Percentiles rank a stretch among this genome's conserved stretches.
Evolutionary conservation across 768 basidiomycete species (phyloP).

Genomic region (Leccinellum rugosiceps): DNA sequence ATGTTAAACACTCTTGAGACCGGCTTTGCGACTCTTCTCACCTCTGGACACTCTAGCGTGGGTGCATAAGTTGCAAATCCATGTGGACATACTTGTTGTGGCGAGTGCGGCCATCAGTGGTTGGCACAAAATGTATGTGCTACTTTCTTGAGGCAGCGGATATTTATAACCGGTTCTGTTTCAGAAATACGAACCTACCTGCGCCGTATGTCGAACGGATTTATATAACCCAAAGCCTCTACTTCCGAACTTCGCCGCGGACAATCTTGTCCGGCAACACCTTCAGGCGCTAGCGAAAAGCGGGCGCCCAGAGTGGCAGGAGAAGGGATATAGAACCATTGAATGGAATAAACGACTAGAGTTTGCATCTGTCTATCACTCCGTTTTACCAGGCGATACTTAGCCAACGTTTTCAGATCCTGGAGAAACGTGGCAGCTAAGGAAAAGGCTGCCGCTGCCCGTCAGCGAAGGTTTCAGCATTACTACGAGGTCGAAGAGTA

Average conservation of each 20-base stretch:
- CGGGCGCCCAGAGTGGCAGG: slow-evolving; percentile 52
- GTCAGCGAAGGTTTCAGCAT: slow-evolving; percentile 9
- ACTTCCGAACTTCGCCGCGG: slow-evolving; percentile 62
- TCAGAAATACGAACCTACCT: slow-evolving; percentile 44
- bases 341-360: slow-evolving; percentile 56
- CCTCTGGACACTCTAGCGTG: slow-evolving; percentile 39
- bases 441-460: slow-evolving; percentile 11
- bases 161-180: slow-evolving; percentile 2
- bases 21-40: background rate
- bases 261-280: slow-evolving; percentile 59
- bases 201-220: slow-evolving; percentile 57
- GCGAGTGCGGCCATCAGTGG: slow-evolving; percentile 64
- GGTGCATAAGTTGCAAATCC: slow-evolving; percentile 62
- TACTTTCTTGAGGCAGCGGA: background rate
- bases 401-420: slow-evolving; percentile 8
- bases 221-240: slow-evolving; percentile 43
- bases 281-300: slow-evolving; percentile 44
- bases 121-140: slow-evolving; percentile 46
- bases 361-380: slow-evolving; percentile 36
- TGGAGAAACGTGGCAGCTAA: slow-evolving; percentile 29
- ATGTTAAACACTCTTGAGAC: slow-evolving; percentile 23
- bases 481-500: slow-evolving; percentile 12
- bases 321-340: slow-evolving; percentile 40
- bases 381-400: background rate
- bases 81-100: slow-evolving; percentile 74